These are phyloP conservation scores for Haplosporangium gracile DNA, from an alignment of 192 early-diverging fungal genomes.

Conservation along the genomic window DNA sequence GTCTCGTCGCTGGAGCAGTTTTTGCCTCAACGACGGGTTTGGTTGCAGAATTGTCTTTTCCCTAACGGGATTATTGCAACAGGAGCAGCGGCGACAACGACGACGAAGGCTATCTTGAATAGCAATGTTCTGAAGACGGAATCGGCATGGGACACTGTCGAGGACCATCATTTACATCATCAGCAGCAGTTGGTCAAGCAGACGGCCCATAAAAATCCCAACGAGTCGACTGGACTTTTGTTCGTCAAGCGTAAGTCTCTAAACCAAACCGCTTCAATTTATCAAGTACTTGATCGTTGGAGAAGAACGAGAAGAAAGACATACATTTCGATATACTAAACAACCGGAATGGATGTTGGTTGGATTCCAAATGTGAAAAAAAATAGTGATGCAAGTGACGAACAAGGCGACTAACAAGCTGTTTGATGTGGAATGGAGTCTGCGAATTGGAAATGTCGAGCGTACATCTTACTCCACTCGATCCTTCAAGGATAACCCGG, in stretches of 20 bases:
- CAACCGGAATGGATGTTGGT: not conserved
- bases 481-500: slow-evolving; percentile 48
- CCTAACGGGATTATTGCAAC: not conserved
- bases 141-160: slow-evolving; percentile 25
- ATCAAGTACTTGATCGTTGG: not conserved
- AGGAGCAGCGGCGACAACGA: not conserved
- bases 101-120: not conserved
- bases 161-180: slow-evolving; percentile 1
- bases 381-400: slow-evolving; percentile 41
- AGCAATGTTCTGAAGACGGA: slow-evolving; percentile 23
- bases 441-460: slow-evolving; percentile 30
- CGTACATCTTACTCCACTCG: slow-evolving; percentile 28
- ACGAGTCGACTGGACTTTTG: slow-evolving; percentile 27
- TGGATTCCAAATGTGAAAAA: not conserved
- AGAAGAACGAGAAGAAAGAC: not conserved
- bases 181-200: not conserved
- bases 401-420: slow-evolving; percentile 34
- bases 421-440: slow-evolving; percentile 46
- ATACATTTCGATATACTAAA: not conserved
- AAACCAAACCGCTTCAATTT: no score
- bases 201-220: not conserved
- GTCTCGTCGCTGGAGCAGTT: slow-evolving; percentile 28
- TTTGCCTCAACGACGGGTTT: slow-evolving; percentile 20
- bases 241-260: slow-evolving; percentile 35
- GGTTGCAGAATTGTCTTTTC: slow-evolving; percentile 23